Evolutionary conservation across 2,329 filamentous ascomycete genomes (phyloP).

Genomic region (Ceratocystis cubensis): DNA sequence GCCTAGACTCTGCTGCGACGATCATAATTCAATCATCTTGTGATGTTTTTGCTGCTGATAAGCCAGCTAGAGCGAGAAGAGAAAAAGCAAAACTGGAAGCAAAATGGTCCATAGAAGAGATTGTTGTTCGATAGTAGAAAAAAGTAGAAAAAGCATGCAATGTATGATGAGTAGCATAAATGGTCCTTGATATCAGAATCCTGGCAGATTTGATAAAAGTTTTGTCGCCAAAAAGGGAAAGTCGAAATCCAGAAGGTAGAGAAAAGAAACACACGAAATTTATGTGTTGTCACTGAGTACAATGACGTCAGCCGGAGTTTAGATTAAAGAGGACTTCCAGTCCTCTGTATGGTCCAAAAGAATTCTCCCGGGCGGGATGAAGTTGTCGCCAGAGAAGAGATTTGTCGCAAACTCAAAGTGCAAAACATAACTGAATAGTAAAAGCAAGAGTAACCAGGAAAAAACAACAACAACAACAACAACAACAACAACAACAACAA

Average conservation of each 20-base stretch:
- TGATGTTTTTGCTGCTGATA: not conserved
- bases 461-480: conserved; percentile 18
- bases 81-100: conserved; percentile 7
- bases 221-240: conserved; percentile 9
- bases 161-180: not conserved
- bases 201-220: not conserved
- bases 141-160: conserved; percentile 1
- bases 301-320: not conserved
- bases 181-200: conserved; percentile 8
- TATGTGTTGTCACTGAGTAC: conserved; percentile 5
- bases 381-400: conserved; percentile 3
- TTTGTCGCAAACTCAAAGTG: conserved; percentile 26
- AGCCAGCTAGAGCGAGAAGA: not conserved
- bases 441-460: conserved; percentile 8
- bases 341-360: conserved; percentile 5
- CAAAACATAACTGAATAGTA: conserved; percentile 26
- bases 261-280: conserved; percentile 7
- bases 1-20: not conserved
- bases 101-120: conserved; percentile 17
- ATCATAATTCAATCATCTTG: conserved; percentile 7
- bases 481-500: conserved; percentile 19
- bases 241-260: conserved; percentile 4
- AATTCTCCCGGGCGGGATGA: conserved; percentile 1
- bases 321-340: conserved; percentile 6
- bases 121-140: conserved; percentile 8